Evolutionary conservation across 2,329 filamentous ascomycete genomes (phyloP).

Genomic region (Apiospora rasikravindrae): DNA sequence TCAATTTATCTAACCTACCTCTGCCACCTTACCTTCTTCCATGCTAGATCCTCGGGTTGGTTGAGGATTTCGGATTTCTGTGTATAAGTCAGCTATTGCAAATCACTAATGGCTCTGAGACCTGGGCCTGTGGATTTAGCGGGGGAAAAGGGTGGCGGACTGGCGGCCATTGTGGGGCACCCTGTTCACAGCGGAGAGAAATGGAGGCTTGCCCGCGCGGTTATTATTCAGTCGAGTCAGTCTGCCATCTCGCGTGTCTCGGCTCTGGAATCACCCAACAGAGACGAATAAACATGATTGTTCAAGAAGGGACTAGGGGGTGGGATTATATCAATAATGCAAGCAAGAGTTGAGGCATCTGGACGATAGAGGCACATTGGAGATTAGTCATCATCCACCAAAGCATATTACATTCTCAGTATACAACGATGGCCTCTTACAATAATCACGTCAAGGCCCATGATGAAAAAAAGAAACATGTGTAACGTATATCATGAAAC

Average conservation of each 20-base stretch:
- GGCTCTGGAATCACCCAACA: not conserved
- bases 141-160: not conserved
- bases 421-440: not conserved
- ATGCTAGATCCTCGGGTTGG: not conserved
- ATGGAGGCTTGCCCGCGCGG: not conserved
- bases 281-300: too few species aligned
- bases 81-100: slow-evolving; percentile 27
- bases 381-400: not conserved
- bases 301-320: too few species aligned
- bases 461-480: not conserved
- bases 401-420: not conserved
- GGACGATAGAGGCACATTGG: not conserved
- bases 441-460: not conserved
- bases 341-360: too few species aligned
- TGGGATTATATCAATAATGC: too few species aligned
- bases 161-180: not conserved
- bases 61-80: slow-evolving; percentile 1
- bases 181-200: not conserved
- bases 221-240: not conserved
- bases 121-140: slow-evolving; percentile 9
- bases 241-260: too few species aligned
- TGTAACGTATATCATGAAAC: slow-evolving; percentile 5
- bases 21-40: not conserved
- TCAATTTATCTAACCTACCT: not conserved
- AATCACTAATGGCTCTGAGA: slow-evolving; percentile 21